Base-by-base conservation (phyloP, 1,139 yeast species). In the Lodderomyces margitis region DNA sequence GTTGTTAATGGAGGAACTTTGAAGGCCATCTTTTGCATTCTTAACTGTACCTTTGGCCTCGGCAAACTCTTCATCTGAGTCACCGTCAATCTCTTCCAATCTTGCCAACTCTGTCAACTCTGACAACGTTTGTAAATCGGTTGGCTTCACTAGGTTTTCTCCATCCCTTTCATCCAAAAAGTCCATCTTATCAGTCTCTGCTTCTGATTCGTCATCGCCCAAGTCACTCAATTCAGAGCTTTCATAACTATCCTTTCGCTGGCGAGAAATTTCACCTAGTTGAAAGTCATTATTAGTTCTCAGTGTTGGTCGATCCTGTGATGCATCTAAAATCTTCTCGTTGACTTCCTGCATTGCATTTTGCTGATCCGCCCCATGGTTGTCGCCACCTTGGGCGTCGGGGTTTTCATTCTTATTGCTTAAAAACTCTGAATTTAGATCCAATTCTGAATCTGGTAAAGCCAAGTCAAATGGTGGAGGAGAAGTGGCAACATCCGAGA, bases 111-210 rank as follows among this genome's bases (percentile, higher is more conserved):
- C 69, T 3, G 76, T 70, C 44, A 71, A 58, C 42, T 66, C 61
- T 2, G 72, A 64, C 39, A 72, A 60, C 2, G 68, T 64, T 41
- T 62, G 63, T 45, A 72, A 62, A 48, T 72, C 77, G 47, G 70
- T 66, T 4, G 54, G 65, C 31, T 42, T 41, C 30, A 30, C 33
- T 4, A 27, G 25, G 30, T 46, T 50, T 10, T 42, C 50, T 34
- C 37, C 43, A 21, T 45, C 47, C 21, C 47, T 38, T 43, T 69
- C 75, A 28, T 70, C 75, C 43, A 72, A 55, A 48, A 72, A 72
- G 53, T 80, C 87, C 83, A 84, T 79, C 49, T 76, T 79, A 55
- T 84, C 94, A 2, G 94, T 85, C 58, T 85, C 94, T 3, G 88
- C 91, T 57, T 85, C 92, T 5, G 88, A 81, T 50, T 80, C 82